Evolutionary conservation across 305 asterid genomes (phyloP), one percentile per base, ranked within the genome.

Genomic region (Caryopteris hybrid): DNA sequence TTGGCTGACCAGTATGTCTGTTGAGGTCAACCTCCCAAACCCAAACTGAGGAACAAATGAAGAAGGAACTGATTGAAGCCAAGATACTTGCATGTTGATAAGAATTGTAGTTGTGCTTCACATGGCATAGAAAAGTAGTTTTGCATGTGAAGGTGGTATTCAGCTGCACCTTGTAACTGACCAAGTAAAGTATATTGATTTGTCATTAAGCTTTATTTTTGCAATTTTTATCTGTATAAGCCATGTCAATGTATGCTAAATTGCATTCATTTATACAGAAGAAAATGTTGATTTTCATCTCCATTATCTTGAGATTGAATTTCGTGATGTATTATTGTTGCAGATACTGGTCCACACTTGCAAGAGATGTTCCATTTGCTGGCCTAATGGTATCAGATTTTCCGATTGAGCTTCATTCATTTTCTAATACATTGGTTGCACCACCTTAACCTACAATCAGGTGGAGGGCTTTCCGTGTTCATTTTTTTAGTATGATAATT

Each of bases 281-380:
- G 45, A 27, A 76, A 51, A 48, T 61, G 47, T 27, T 50, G 9
- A 41, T 54, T 72, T 54, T 17, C 61, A 48, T 58, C 41, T 57
- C 11, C 11, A 48, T 52, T 22, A 34, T 74, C 29, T 65, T 61
- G 70, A 56, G 45, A 46, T 54, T 58, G 64, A 62, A 47, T 34
- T n/a, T 45, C 34, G 20, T 31, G 13, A 69, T 45, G 17, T 56
- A 23, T 75, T 60, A n/a, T 75, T 62, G 58, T 73, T 70, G 78
- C 85, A 89, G 92, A 77, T 86, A 86, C 74, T 80, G 85, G 87
- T 89, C 96, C 53, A 86, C 94, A 48, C 92, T 89, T 81, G 94
- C 86, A 52, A 76, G 94, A 71, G 94, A 89, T 76, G 87, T 89
- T 70, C 96, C 96, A 70, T 89, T 89, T 79, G 95, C 96, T 61